A percentile compares a stretch with the other conserved stretches of the same genome.
These are phyloP conservation scores for Magnolia kwangsiensis DNA, from an alignment of 164 flowering plant genomes.

Conservation along the genomic window DNA sequence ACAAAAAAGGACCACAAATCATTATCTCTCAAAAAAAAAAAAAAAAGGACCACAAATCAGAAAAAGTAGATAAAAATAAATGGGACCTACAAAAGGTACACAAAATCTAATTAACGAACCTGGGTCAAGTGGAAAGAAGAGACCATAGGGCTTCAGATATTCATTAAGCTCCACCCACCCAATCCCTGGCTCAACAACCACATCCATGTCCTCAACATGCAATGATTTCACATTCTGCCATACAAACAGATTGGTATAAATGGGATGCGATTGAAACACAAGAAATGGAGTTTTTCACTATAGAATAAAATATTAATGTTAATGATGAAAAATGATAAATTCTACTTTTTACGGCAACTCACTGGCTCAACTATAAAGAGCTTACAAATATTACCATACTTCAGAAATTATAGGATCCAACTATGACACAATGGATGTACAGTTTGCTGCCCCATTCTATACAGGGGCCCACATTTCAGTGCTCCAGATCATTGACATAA, in stretches of 20 bases:
- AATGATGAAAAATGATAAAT: not conserved
- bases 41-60: not conserved
- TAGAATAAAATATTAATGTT: not conserved
- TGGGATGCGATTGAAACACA: not conserved
- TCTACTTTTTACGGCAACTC: not conserved
- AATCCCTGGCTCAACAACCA: conserved; percentile 96
- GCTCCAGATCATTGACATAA: not conserved
- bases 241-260: not conserved
- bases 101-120: conserved; percentile 33
- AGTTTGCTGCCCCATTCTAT: too few species aligned
- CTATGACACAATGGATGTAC: not conserved
- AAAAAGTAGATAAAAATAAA: too few species aligned
- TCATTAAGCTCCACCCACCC: conserved; percentile 99
- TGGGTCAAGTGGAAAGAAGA: conserved; percentile 97
- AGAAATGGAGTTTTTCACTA: not conserved
- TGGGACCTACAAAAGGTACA: not conserved
- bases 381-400: not conserved
- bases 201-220: conserved; percentile 95
- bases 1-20: not conserved
- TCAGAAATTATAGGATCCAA: not conserved
- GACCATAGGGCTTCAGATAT: conserved; percentile 85
- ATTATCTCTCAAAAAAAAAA: too few species aligned
- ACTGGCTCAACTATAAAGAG: not conserved
- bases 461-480: too few species aligned
- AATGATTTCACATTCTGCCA: conserved; percentile 69